Percentiles rank a stretch among this genome's conserved stretches.
Evolutionary conservation across 805 yeast species (phyloP).

Genomic region (Jamesozyma hellenica): DNA sequence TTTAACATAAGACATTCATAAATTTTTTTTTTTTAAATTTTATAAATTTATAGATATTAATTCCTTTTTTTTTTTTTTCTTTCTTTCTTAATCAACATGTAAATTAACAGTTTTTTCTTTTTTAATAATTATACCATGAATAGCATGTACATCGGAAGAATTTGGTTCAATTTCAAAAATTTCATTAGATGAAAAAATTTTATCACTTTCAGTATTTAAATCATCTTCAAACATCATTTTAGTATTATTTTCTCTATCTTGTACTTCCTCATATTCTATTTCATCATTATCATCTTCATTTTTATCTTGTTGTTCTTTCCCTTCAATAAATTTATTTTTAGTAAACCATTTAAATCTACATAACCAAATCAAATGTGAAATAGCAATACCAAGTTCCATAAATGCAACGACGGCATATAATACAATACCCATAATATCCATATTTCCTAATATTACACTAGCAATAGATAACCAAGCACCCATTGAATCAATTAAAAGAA

Average conservation of each 20-base stretch:
- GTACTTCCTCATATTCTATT: neutral
- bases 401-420: constrained; percentile 64
- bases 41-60: neutral
- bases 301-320: neutral
- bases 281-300: neutral
- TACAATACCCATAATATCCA: constrained; percentile 73
- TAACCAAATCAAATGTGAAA: constrained; percentile 64
- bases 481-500: constrained; percentile 59
- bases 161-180: neutral
- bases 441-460: constrained; percentile 47
- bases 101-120: neutral
- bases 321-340: neutral
- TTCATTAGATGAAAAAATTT: neutral
- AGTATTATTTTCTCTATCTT: neutral
- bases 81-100: neutral
- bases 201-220: neutral
- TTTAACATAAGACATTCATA: constrained; percentile 5
- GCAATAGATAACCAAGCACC: constrained; percentile 77
- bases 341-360: constrained; percentile 32
- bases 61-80: too few species aligned
- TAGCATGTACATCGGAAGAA: constrained; percentile 5
- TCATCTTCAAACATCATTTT: neutral
- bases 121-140: constrained; percentile 6
- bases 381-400: constrained; percentile 68
- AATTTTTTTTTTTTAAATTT: too few species aligned